These are phyloP conservation scores for Oryza longistaminata DNA, from an alignment of 176 grass and related monocot species.

Conservation along the genomic window DNA sequence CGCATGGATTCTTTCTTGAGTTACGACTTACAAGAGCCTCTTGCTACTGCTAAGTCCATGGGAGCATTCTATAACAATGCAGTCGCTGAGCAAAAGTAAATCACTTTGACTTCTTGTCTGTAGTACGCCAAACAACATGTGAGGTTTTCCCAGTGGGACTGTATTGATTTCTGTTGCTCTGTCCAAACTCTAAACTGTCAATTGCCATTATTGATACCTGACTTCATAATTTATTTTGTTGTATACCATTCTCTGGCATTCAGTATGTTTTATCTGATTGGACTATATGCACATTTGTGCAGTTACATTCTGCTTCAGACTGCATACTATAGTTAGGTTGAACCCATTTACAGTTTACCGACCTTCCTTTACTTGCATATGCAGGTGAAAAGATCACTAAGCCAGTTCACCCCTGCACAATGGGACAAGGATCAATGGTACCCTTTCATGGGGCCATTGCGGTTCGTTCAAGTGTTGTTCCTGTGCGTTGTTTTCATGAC, in stretches of 20 bases:
- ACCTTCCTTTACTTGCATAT: neutral
- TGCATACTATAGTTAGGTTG: constrained; percentile 1
- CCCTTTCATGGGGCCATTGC: constrained; percentile 85
- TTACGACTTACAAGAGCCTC: neutral
- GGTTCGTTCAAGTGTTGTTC: constrained; percentile 89
- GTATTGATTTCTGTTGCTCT: constrained; percentile 38
- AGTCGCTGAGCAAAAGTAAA: constrained; percentile 52
- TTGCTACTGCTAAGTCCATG: constrained; percentile 35
- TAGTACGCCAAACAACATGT: constrained; percentile 53
- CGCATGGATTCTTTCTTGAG: constrained; percentile 18
- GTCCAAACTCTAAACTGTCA: constrained; percentile 45
- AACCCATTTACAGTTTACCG: neutral
- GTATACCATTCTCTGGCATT: neutral
- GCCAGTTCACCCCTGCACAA: constrained; percentile 90
- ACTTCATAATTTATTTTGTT: constrained; percentile 5
- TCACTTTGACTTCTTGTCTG: constrained; percentile 63
- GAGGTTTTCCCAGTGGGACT: constrained; percentile 47
- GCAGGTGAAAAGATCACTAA: constrained; percentile 89
- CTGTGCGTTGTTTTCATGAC: constrained; percentile 89
- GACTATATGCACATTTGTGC: constrained; percentile 39
- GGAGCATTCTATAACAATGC: constrained; percentile 36
- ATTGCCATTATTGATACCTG: constrained; percentile 43
- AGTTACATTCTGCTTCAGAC: constrained; percentile 30
- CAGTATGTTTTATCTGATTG: constrained; percentile 10
- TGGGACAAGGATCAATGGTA: constrained; percentile 99